These are phyloP conservation scores for Eragrostis curvula DNA, from an alignment of 176 grass and related monocot genomes.

Conservation along the genomic window DNA sequence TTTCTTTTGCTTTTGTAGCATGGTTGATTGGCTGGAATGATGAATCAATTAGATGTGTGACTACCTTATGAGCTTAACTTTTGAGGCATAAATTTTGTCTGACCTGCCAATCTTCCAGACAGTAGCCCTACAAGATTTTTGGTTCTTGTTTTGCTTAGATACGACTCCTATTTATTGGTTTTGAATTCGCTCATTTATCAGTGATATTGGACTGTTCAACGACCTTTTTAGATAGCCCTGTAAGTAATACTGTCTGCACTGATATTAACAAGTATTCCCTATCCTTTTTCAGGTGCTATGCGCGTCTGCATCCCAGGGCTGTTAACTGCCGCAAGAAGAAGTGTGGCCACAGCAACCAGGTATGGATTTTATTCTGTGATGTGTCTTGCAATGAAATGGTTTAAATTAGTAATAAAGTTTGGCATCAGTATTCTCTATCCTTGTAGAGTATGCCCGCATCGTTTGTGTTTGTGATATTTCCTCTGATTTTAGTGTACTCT, in stretches of 20 bases:
- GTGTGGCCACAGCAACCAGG: slow-evolving; percentile 97
- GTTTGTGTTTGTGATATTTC: not conserved
- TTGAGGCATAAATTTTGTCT: slow-evolving; percentile 29
- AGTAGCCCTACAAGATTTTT: not conserved
- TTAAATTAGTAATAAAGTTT: not conserved
- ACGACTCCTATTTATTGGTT: not conserved
- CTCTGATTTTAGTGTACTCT: not conserved
- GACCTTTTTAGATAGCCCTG: no score
- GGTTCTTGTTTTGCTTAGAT: not conserved
- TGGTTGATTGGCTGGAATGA: slow-evolving; percentile 14
- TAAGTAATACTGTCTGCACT: no score
- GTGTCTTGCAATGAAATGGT: not conserved
- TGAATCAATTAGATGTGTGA: slow-evolving; percentile 45
- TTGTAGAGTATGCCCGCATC: no score
- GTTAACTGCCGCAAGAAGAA: slow-evolving; percentile 99
- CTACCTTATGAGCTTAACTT: slow-evolving; percentile 12
- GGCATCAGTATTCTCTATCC: not conserved
- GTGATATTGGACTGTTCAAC: no score
- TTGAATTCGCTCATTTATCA: not conserved
- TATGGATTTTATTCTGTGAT: not conserved
- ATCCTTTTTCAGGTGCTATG: slow-evolving; percentile 64
- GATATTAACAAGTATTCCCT: not conserved
- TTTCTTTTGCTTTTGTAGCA: not conserved
- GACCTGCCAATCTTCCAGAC: not conserved
- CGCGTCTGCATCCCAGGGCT: slow-evolving; percentile 86